Evolutionary conservation across 768 basidiomycete species (phyloP).

Genomic region (Phylloporus sp.): DNA sequence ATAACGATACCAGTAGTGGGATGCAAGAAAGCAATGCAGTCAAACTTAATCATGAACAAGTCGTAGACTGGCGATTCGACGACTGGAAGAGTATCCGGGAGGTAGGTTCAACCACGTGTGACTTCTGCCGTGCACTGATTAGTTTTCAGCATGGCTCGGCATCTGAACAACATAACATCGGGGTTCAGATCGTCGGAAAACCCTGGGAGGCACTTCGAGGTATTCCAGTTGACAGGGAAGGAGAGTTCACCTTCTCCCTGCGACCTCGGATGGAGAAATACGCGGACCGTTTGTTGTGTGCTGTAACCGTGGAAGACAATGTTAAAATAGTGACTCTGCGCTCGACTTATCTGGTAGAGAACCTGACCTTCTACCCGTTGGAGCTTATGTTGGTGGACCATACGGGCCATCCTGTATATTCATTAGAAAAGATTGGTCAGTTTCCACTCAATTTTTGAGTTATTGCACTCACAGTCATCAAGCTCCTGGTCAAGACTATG

Average conservation of each 20-base stretch:
- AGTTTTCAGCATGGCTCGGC: conserved; percentile 38
- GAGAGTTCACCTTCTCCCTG: conserved; percentile 85
- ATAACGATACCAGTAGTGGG: conserved; percentile 53
- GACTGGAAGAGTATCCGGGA: conserved; percentile 94
- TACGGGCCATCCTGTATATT: conserved; percentile 73
- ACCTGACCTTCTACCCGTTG: conserved; percentile 85
- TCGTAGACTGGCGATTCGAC: conserved; percentile 93
- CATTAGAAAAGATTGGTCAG: conserved; percentile 77
- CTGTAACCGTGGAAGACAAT: conserved; percentile 85
- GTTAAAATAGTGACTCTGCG: conserved; percentile 93
- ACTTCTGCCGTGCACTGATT: not conserved
- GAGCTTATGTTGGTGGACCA: conserved; percentile 90
- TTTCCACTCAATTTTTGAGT: conserved; percentile 2
- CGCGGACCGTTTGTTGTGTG: conserved; percentile 79
- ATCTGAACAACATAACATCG: conserved; percentile 79
- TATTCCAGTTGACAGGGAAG: conserved; percentile 91
- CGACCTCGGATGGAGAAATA: conserved; percentile 74
- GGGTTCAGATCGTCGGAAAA: conserved; percentile 79
- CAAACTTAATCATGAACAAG: conserved; percentile 69
- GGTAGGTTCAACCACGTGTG: conserved; percentile 39
- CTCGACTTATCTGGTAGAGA: conserved; percentile 89
- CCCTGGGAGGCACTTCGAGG: conserved; percentile 86
- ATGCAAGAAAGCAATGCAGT: conserved; percentile 48
- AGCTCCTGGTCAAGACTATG: conserved; percentile 84
- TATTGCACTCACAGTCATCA: conserved; percentile 56